Evolutionary conservation across 1,284 basidiomycete species (phyloP).

Genomic region (Marasmius sp.): DNA sequence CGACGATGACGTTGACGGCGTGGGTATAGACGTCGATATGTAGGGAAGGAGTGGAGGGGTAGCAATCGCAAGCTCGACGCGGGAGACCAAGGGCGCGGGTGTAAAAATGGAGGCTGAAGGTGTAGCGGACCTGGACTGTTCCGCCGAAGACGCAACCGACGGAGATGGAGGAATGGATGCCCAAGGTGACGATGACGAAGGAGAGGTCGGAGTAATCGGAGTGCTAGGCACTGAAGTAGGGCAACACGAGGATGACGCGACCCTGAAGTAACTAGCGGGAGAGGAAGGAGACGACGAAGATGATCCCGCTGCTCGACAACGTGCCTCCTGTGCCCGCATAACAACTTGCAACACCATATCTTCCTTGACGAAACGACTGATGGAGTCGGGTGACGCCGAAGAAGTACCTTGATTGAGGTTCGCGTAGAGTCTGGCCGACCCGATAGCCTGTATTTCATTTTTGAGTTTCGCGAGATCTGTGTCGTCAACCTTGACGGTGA

Average conservation of each 20-base stretch:
- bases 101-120: conserved; percentile 26
- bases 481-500: conserved; percentile 34
- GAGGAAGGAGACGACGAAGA: conserved; percentile 11
- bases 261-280: neutral
- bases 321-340: conserved; percentile 52
- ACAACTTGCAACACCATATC: conserved; percentile 70
- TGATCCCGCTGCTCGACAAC: conserved; percentile 14
- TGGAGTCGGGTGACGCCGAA: conserved; percentile 12
- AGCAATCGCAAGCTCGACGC: neutral
- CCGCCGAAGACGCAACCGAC: conserved; percentile 2
- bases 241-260: conserved; percentile 9
- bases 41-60: neutral
- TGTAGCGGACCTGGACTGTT: conserved; percentile 22
- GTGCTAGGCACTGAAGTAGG: neutral
- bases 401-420: conserved; percentile 30
- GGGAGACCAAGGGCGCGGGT: neutral
- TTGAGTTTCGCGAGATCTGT: conserved; percentile 63
- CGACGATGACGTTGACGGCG: conserved; percentile 12
- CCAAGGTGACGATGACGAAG: neutral
- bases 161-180: conserved; percentile 14
- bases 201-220: neutral
- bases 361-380: conserved; percentile 38
- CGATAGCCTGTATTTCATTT: conserved; percentile 71
- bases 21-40: neutral
- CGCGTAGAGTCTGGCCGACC: conserved; percentile 58